Base-by-base conservation (phyloP, 2,329 filamentous ascomycete species). In the Monilinia polystroma region DNA sequence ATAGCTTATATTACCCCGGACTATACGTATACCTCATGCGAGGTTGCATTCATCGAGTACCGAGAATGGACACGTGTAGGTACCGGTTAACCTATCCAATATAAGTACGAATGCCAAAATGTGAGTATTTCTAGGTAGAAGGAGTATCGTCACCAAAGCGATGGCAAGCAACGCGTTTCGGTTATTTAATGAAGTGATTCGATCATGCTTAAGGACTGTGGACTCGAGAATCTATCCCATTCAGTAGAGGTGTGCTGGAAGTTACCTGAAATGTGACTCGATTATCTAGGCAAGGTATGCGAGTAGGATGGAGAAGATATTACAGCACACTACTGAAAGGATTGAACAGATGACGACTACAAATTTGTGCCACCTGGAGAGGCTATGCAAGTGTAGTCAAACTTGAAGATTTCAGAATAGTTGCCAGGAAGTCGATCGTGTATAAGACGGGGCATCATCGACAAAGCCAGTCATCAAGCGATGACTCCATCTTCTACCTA, bases 261-360 rank as follows among this genome's bases (percentile, higher is more conserved):
- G 26, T 47, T 59, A 49, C 26, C 56, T 47, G 18, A 12, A 59
- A 16, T 32, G 41, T 47, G 56, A 59, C 56, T 59, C 16, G 29
- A 10, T 29, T 45, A 10, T 32, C 18, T 14, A 32, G 41, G 41
- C 43, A 47, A 32, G 56, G 32, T 35, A 35, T 47, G 16, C 7
- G 16, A 35, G 11, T 35, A 12, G 26, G 32, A 35, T 35, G 32
- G 32, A 35, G 32, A 35, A 35, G 32, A 35, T 35, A 5, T 35
- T 8, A n/a, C 10, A 4, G 43, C n/a, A 47, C 12, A 1, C 18
- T 47, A 26, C 20, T 20, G 56, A n/a, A 20, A 4, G 38, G n/a
- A 8, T 32, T 12, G 41, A 7, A 45, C 20, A n/a, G 32, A 41
- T 43, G 56, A 32, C 29, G 41, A 47, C 26, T 45, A n/a, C 18